Base-by-base conservation (phyloP, 148 eudicot genomes). In the Persicaria tinctoria region DNA sequence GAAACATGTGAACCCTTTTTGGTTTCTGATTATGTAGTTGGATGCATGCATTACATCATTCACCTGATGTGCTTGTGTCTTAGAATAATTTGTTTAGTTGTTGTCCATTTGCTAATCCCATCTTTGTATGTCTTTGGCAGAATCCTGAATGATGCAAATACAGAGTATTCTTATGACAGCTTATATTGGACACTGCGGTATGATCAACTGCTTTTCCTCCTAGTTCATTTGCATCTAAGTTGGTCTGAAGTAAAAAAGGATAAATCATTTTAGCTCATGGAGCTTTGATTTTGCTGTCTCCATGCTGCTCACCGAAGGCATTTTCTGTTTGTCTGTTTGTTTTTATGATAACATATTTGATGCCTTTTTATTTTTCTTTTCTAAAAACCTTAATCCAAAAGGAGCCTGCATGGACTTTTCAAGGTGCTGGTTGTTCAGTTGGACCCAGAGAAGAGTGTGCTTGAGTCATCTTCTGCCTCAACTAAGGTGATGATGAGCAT, bases 171-270 rank as follows among this genome's bases (percentile, higher is more conserved):
- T 74, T 92, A 92, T 80, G 99, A 90, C 80, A 87, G 89, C 81
- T 83, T 95, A 70, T 82, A 89, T 41, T 95, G 99, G 99, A 88
- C 92, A 72, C 71, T 95, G 75, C 81, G 99, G 98, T 95, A 84
- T 73, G 89, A 44, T 12, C 48, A 44, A 14, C 11, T 63, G 16
- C 41, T 41, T 32, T 66, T 66, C 46, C 14, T 44, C 48, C 44
- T 41, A 44, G 5, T 41, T 38, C 44, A 46, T 44, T 8, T 66
- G 38, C 38, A 66, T 38, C 18, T 41, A 8, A 8, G 70, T 66
- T 41, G 70, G 44, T 44, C 8, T 66, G 48, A 38, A 8, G 68
- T 6, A 66, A 47, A 66, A 66, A 66, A 41, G 47, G 48, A 27
- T 63, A 5, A 13, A 66, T 20, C 6, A 66, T 9, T 44, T 4